Evolutionary conservation across 306 rosid genomes (phyloP), one percentile per base, ranked within the genome.

Genomic region (Dalbergia cochinchinensis): DNA sequence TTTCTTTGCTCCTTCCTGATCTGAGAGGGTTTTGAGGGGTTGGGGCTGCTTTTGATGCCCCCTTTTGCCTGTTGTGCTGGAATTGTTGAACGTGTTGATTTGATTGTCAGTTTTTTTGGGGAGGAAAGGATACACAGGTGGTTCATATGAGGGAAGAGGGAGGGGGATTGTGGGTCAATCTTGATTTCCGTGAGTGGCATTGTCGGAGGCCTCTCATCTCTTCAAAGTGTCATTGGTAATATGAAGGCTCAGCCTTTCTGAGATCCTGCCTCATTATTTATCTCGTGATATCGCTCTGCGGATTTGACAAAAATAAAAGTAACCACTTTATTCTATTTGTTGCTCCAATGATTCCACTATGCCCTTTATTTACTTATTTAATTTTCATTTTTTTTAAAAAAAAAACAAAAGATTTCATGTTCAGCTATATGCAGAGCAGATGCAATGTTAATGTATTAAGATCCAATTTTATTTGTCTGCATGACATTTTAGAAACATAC

Each of bases 241-340:
- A 10, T 88, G 86, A 88, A 88, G 74, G 88, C 86, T 76, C 66
- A n/a, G 82, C 35, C 59, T 81, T 62, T 69, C 75, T 51, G 82
- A 84, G 88, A 86, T 88, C 92, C 83, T 77, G 74, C 76, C 80
- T 71, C 73, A 55, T 73, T 65, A 78, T 87, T 84, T 83, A 71
- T 84, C 88, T 71, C 69, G 79, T 62, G 79, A 37, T 47, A 75
- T 82, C 79, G 83, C 59, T 89, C 71, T 85, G 73, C 8, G 20
- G 39, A 55, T 81, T 84, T 76, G 73, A 39, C 77, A 59, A 54
- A n/a, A 54, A 54, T 4, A 42, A 26, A 58, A 57, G 31, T 34
- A 55, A 3, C 35, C 35, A 57, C 35, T 77, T 45, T 69, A 62
- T 79, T 70, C 35, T 45, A 45, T 69, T 60, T 26, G 34, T 60